phyloP scores from a whole-genome alignment of 2,329 filamentous ascomycete genomes.

The Aspergillus proliferans region DNA sequence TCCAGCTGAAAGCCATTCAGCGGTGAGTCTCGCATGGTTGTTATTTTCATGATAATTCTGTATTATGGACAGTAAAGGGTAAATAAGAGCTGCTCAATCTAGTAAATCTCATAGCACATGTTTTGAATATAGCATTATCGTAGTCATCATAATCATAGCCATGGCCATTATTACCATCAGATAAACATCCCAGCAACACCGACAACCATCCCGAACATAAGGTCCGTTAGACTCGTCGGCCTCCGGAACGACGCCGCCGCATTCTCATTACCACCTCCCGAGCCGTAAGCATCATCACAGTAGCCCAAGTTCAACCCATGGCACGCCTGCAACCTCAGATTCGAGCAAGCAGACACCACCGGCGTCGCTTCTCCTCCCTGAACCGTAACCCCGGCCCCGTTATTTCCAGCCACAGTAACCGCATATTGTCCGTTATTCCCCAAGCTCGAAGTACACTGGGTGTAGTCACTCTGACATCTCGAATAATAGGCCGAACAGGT shows the following conservation, averaged over 20 bases:
- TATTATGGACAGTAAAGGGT: too few species aligned
- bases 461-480: constrained; percentile 44
- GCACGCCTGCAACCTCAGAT: constrained; percentile 42
- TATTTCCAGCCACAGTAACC: constrained; percentile 45
- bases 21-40: not conserved
- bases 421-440: constrained; percentile 41
- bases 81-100: too few species aligned
- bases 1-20: not conserved
- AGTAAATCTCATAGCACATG: not conserved
- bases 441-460: constrained; percentile 39
- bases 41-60: not conserved
- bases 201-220: constrained; percentile 37
- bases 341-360: constrained; percentile 41
- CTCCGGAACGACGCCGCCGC: constrained; percentile 20
- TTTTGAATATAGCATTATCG: not conserved
- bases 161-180: constrained; percentile 16
- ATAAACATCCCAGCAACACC: constrained; percentile 43
- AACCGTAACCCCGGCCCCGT: constrained; percentile 46
- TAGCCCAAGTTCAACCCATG: constrained; percentile 44
- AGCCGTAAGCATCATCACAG: constrained; percentile 30
- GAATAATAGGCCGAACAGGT: constrained; percentile 51
- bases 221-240: constrained; percentile 37
- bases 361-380: constrained; percentile 37
- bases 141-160: not conserved
- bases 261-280: constrained; percentile 15